phyloP scores from a whole-genome alignment of 805 yeast species.

The Candida sphagnicola region DNA sequence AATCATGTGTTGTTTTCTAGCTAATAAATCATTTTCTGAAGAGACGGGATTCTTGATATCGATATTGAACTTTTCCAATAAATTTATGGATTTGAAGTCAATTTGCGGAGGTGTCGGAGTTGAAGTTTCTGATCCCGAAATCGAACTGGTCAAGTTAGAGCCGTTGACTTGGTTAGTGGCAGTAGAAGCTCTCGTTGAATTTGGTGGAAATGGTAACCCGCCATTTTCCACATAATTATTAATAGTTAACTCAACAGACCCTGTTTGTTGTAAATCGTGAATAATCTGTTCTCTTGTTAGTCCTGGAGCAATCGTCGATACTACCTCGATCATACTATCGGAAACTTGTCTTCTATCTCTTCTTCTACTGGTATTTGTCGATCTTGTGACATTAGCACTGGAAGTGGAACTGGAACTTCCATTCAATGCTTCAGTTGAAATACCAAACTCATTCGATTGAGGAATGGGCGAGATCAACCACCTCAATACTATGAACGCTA shows the following conservation, averaged over 20 bases:
- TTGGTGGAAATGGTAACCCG: constrained; percentile 54
- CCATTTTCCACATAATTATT: constrained; percentile 64
- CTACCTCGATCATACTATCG: constrained; percentile 77
- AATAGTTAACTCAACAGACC: constrained; percentile 78
- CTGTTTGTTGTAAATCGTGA: constrained; percentile 68
- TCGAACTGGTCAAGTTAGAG: background rate
- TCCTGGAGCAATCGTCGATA: constrained; percentile 76
- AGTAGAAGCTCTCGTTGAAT: constrained; percentile 9
- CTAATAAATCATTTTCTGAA: constrained; percentile 16
- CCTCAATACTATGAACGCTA: constrained; percentile 57
- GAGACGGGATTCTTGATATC: constrained; percentile 15
- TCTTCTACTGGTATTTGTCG: constrained; percentile 5
- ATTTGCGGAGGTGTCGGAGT: constrained; percentile 20
- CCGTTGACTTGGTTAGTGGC: constrained; percentile 3
- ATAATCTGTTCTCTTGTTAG: constrained; percentile 67
- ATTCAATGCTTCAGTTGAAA: constrained; percentile 4
- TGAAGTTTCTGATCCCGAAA: background rate
- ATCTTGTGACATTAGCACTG: no score
- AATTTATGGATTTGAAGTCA: constrained; percentile 14
- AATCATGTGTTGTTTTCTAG: constrained; percentile 39
- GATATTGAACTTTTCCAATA: constrained; percentile 43
- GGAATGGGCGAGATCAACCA: constrained; percentile 65
- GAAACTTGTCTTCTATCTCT: constrained; percentile 47
- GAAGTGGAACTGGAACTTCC: constrained; percentile 1
- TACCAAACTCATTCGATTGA: constrained; percentile 18